Percentiles rank a stretch among this genome's conserved stretches.
Evolutionary conservation across 495 filamentous ascomycete genomes (phyloP).

Genomic region (Achaetomiella virescens): DNA sequence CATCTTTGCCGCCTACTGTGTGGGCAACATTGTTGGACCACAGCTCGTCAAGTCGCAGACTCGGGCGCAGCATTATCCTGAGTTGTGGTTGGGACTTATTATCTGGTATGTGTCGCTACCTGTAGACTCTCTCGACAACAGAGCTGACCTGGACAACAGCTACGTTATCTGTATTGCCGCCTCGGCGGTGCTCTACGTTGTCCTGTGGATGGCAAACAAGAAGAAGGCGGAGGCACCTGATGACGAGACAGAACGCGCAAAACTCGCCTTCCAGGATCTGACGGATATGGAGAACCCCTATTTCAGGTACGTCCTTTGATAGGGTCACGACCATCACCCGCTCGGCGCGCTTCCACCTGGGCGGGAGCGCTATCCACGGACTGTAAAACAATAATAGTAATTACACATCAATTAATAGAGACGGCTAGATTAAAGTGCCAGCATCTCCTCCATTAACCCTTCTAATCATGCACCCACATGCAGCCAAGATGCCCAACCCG

Average conservation of each 20-base stretch:
- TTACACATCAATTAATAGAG: no score
- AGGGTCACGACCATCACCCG: no score
- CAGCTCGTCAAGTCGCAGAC: constrained; percentile 59
- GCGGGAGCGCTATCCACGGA: no score
- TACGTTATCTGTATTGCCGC: constrained; percentile 62
- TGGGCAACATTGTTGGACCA: constrained; percentile 67
- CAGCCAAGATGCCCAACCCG: no score
- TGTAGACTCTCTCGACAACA: background rate
- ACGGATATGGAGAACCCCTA: constrained; percentile 72
- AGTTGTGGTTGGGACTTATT: constrained; percentile 63
- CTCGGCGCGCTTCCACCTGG: no score
- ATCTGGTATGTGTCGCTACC: constrained; percentile 47
- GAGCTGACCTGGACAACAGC: constrained; percentile 29
- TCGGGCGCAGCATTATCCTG: constrained; percentile 58
- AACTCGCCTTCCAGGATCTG: constrained; percentile 62
- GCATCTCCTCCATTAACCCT: no score
- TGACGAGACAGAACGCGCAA: constrained; percentile 56
- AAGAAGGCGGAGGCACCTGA: constrained; percentile 37
- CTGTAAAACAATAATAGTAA: no score
- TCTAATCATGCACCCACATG: no score
- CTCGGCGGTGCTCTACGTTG: constrained; percentile 48
- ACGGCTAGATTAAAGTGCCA: no score
- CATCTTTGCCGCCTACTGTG: constrained; percentile 68
- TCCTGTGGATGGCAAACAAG: constrained; percentile 54
- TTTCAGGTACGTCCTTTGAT: constrained; percentile 63